These are phyloP conservation scores for Babesia divergens DNA, from an alignment of 169 alveolate species.

Conservation along the genomic window DNA sequence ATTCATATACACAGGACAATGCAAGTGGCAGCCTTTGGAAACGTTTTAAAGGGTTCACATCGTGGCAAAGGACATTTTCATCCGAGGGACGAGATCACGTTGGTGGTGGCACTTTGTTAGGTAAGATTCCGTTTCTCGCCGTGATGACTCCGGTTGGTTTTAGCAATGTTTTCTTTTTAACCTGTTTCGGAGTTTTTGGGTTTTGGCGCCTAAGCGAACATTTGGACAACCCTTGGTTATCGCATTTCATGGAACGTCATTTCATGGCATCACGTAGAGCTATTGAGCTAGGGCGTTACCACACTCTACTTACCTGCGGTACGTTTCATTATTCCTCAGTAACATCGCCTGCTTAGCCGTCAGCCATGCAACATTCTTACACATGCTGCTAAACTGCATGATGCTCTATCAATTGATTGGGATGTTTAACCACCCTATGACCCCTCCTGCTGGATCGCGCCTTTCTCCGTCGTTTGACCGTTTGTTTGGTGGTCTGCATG, in stretches of 20 bases:
- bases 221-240: conserved; percentile 44
- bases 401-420: conserved; percentile 50
- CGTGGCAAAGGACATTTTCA: background rate
- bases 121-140: background rate
- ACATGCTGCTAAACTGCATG: conserved; percentile 42
- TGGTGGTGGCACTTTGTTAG: conserved; percentile 15
- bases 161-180: conserved; percentile 57
- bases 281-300: conserved; percentile 52
- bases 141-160: conserved; percentile 16
- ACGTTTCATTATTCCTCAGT: conserved; percentile 9
- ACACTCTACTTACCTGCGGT: conserved; percentile 72
- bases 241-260: conserved; percentile 65
- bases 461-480: background rate
- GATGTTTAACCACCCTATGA: conserved; percentile 33
- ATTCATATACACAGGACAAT: background rate
- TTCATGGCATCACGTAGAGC: conserved; percentile 71
- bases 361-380: conserved; percentile 53
- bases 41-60: background rate
- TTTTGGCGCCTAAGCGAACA: conserved; percentile 69
- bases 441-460: background rate
- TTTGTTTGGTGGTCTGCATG: background rate
- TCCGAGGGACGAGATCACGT: background rate
- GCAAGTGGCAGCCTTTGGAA: background rate
- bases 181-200: conserved; percentile 63
- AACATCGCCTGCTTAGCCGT: conserved; percentile 1